Evolutionary conservation across 495 filamentous ascomycete genomes (phyloP).

Genomic region (Parachaetomium inaequale): DNA sequence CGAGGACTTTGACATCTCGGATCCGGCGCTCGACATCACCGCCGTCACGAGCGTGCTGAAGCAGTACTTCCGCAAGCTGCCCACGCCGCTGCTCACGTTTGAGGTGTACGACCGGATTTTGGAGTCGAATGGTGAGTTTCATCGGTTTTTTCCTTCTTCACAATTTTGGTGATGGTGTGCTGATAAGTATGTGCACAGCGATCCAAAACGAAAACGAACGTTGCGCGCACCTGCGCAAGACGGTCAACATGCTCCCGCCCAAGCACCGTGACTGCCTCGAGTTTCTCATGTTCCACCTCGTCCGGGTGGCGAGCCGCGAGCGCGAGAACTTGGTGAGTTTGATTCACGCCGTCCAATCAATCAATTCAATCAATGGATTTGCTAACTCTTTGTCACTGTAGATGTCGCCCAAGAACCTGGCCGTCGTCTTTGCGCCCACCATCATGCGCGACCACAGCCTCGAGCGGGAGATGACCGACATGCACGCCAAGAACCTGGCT

Average conservation of each 20-base stretch:
- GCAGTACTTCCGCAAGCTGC: slow-evolving; percentile 95
- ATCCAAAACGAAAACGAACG: slow-evolving; percentile 56
- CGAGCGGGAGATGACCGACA: slow-evolving; percentile 93
- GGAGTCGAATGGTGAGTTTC: slow-evolving; percentile 60
- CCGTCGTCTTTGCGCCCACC: slow-evolving; percentile 97
- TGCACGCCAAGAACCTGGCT: slow-evolving; percentile 83
- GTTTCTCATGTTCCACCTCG: slow-evolving; percentile 91
- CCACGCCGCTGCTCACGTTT: slow-evolving; percentile 85
- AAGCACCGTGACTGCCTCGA: slow-evolving; percentile 86
- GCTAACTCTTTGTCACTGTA: slow-evolving; percentile 12
- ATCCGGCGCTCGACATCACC: slow-evolving; percentile 90
- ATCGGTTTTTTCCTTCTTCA: not conserved
- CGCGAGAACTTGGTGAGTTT: slow-evolving; percentile 66
- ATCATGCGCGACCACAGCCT: slow-evolving; percentile 87
- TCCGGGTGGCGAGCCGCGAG: slow-evolving; percentile 77
- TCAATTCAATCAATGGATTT: too few relatives aligned
- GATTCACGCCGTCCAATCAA: not conserved
- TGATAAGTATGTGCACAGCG: slow-evolving; percentile 27
- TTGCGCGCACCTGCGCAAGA: slow-evolving; percentile 62
- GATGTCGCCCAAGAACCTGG: slow-evolving; percentile 93
- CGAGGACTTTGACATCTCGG: slow-evolving; percentile 84
- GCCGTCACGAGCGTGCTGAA: slow-evolving; percentile 94
- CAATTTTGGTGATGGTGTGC: not conserved
- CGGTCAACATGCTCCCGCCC: slow-evolving; percentile 70
- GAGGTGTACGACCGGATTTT: slow-evolving; percentile 88